A percentile compares a stretch with the other conserved stretches of the same genome.
These are phyloP conservation scores for Linderniella brevidens DNA, from an alignment of 257 asterid genomes.

Conservation along the genomic window DNA sequence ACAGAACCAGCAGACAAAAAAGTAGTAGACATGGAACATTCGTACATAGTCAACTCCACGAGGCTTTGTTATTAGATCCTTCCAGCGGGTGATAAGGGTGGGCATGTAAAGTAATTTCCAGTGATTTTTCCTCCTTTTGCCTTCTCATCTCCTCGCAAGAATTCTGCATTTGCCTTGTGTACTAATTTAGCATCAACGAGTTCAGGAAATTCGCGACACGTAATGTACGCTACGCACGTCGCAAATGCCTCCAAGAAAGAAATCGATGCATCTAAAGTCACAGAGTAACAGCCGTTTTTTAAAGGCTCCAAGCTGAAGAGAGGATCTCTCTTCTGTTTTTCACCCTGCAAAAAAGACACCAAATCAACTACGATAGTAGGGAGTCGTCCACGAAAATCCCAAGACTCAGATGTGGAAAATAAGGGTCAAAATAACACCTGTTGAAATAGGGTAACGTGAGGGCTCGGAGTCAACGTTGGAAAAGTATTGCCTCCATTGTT, in stretches of 20 bases:
- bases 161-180: conserved; percentile 16
- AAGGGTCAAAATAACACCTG: conserved; percentile 25
- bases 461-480: conserved; percentile 13
- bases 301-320: conserved; percentile 51
- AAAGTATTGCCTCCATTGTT: conserved; percentile 13
- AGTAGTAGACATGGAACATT: no score
- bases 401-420: not conserved
- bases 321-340: conserved; percentile 28
- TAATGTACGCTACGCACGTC: conserved; percentile 50
- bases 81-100: conserved; percentile 83
- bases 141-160: conserved; percentile 9
- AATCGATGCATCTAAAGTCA: conserved; percentile 42
- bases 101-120: conserved; percentile 41
- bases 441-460: conserved; percentile 26
- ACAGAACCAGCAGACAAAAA: not conserved
- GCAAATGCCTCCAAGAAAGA: conserved; percentile 72
- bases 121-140: conserved; percentile 26
- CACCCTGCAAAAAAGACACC: conserved; percentile 28
- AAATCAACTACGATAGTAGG: not conserved
- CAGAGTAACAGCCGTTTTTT: conserved; percentile 42
- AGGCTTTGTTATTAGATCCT: conserved; percentile 55
- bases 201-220: conserved; percentile 30
- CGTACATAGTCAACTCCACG: no score
- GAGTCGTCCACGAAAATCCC: not conserved
- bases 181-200: conserved; percentile 18